phyloP scores from a whole-genome alignment of 352 stramenopile genomes.

The Phytophthora hybrid region DNA sequence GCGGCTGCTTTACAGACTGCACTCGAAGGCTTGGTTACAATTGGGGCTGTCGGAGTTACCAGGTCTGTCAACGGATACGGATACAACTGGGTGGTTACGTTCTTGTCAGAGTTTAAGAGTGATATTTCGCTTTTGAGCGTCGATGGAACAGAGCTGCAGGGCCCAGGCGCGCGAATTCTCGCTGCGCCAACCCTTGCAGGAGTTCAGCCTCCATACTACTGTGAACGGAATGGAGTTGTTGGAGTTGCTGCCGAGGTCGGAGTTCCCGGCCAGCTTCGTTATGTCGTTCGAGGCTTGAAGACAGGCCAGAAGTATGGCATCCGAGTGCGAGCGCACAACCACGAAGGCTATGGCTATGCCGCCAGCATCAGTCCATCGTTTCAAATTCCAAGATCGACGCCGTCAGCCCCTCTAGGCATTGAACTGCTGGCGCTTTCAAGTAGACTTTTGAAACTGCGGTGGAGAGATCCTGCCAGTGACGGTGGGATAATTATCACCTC shows the following conservation, averaged over 20 bases:
- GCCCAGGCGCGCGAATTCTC: conserved; percentile 85
- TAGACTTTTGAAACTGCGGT: conserved; percentile 82
- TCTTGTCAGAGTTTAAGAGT: conserved; percentile 86
- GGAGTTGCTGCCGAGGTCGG: conserved; percentile 48
- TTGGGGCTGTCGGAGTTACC: conserved; percentile 91
- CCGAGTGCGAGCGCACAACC: conserved; percentile 69
- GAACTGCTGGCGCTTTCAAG: conserved; percentile 71
- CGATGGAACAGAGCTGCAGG: conserved; percentile 92
- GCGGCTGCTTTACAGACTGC: conserved; percentile 81
- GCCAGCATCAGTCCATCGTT: conserved; percentile 56
- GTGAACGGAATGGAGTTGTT: conserved; percentile 51
- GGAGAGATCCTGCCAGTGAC: conserved; percentile 66
- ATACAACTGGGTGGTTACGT: conserved; percentile 96
- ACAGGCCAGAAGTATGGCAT: conserved; percentile 74
- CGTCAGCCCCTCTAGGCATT: conserved; percentile 45
- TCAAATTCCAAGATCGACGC: conserved; percentile 63
- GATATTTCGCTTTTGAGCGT: conserved; percentile 86
- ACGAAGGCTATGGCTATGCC: conserved; percentile 65
- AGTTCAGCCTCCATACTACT: conserved; percentile 79
- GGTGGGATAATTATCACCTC: conserved; percentile 80
- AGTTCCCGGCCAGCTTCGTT: conserved; percentile 36
- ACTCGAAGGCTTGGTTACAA: conserved; percentile 89
- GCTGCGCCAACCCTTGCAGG: conserved; percentile 77
- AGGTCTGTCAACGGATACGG: conserved; percentile 93
- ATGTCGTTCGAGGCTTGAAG: conserved; percentile 52